Conservation (phyloP, 108 stramenopile genomes). For the Chaetoceros tenuissimus region DNA sequence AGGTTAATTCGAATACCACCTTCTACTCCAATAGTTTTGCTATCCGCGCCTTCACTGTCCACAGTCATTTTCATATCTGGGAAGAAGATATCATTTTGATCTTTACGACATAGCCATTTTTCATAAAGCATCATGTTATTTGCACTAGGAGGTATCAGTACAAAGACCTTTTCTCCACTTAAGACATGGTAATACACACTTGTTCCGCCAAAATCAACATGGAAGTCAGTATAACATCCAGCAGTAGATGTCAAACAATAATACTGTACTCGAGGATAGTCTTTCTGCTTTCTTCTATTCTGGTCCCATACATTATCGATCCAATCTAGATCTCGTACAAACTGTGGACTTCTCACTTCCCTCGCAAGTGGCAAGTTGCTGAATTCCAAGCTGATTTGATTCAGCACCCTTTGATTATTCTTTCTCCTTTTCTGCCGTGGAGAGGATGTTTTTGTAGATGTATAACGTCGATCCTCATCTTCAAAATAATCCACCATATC, state of each 20-base stretch:
- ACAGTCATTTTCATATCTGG: slow-evolving; percentile 27
- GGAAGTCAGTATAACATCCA: slow-evolving; percentile 90
- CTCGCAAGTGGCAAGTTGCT: slow-evolving; percentile 33
- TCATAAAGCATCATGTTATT: slow-evolving; percentile 64
- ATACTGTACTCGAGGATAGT: slow-evolving; percentile 53
- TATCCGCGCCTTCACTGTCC: slow-evolving; percentile 17
- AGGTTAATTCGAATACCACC: slow-evolving; percentile 36
- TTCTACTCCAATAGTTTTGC: slow-evolving; percentile 13
- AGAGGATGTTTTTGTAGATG: slow-evolving; percentile 1
- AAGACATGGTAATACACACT: slow-evolving; percentile 92
- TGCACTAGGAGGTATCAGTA: slow-evolving; percentile 62
- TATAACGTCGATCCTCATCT: slow-evolving; percentile 30
- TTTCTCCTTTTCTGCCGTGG: slow-evolving; percentile 2
- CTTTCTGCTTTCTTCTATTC: slow-evolving; percentile 15
- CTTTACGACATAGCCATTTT: slow-evolving; percentile 59
- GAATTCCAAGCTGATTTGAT: slow-evolving; percentile 71
- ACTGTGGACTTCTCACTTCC: slow-evolving; percentile 39
- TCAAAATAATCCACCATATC: slow-evolving; percentile 54
- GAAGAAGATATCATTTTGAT: slow-evolving; percentile 51
- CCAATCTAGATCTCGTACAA: slow-evolving; percentile 81
- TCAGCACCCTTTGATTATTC: slow-evolving; percentile 24
- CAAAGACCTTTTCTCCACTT: slow-evolving; percentile 74
- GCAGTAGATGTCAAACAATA: slow-evolving; percentile 83
- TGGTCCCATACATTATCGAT: slow-evolving; percentile 67
- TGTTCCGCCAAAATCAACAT: slow-evolving; percentile 93